Base-by-base conservation (phyloP, 2,329 filamentous ascomycete genomes). In the Parascedosporium putredinis region DNA sequence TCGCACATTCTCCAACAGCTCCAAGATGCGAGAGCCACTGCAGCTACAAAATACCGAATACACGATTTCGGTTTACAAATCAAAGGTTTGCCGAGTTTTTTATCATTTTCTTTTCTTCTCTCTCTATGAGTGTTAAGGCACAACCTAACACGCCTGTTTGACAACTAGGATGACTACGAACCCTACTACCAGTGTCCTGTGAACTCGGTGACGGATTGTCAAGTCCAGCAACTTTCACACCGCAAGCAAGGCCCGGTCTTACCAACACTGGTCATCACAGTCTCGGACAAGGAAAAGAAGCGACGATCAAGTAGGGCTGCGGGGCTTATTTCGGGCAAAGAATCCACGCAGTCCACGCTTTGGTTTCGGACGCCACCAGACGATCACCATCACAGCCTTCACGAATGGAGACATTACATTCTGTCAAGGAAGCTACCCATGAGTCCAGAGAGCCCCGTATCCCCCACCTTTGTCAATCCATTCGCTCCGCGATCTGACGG, bases 231-330 rank as follows among this genome's bases (percentile, higher is more conserved):
- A 60, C 55, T 82, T 14, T 69, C 78, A 38, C 75, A 83, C 57
- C 75, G 79, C 47, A 84, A 84, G 57, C 78, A 82, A 57, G 75
- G 75, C 1, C 73, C 76, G 9, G 68, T 75, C 4, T 63, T 79
- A 6, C 78, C 78, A 2, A 84, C 81, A 5, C 69, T 84, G 10
- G 67, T 81, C 43, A 59, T 84, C 33, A 76, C 68, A 54, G 64
- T 84, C 45, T 69, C 72, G 33, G 79, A 83, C 55, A 82, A 79
- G 60, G 67, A 80, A 54, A 74, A 78, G 50, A 84, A 83, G 57
- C 75, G 81, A 46, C 72, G 81, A 52, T 84, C 81, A 44, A 84
- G 80, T 55, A 72, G 80, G 53, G 77, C 81, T 3, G 73, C 76
- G 3, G 76, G 76, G 3, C 65, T 84, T 20, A 73, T 72, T 16